Evolutionary conservation across 768 basidiomycete genomes (phyloP), one percentile per base, ranked within the genome.

Genomic region (Fistulinella prunicolor): DNA sequence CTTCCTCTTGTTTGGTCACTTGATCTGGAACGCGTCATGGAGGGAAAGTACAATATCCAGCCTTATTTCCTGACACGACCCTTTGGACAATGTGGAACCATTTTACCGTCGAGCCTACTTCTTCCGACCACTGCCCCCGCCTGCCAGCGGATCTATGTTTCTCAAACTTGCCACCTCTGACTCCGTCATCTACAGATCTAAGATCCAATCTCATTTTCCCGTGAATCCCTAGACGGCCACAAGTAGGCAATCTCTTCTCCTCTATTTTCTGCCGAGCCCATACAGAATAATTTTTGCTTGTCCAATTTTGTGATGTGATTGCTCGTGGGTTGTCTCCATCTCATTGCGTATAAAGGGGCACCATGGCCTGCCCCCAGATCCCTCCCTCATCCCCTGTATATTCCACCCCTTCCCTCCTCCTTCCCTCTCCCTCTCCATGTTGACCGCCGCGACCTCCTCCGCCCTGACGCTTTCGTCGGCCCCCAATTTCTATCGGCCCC

Each of bases 401-500:
- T 44, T 47, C 23, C 40, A 35, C 12, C 26, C 36, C 42, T 41
- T 40, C 48, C 38, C 42, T 19, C 53, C 30, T 14, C 47, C 32
- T 20, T 39, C 5, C 19, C 14, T 29, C 29, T 17, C 42, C 34
- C 23, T 41, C 41, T 40, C 54, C 20, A 69, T 67, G 66, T 37
- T 67, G 59, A 67, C 68, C 26, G 49, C 67, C 23, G 44, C 65
- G 0, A 63, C 65, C 1, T 69, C 66, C 30, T 56, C 66, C 6
- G 54, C 66, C 16, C 20, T 69, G 38, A 52, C 66, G 0, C 50
- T 67, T 5, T 67, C 66, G 8, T 63, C 67, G 2, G 50, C 67
- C 16, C 49, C 63, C 8, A 69, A 69, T 14, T 68, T 67, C 42
- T 69, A 67, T 24, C 67, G 67, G 14, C 44, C 67, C 5, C 61